Conservation (phyloP, 2,329 filamentous ascomycete genomes). For the Cadophora malorum region DNA sequence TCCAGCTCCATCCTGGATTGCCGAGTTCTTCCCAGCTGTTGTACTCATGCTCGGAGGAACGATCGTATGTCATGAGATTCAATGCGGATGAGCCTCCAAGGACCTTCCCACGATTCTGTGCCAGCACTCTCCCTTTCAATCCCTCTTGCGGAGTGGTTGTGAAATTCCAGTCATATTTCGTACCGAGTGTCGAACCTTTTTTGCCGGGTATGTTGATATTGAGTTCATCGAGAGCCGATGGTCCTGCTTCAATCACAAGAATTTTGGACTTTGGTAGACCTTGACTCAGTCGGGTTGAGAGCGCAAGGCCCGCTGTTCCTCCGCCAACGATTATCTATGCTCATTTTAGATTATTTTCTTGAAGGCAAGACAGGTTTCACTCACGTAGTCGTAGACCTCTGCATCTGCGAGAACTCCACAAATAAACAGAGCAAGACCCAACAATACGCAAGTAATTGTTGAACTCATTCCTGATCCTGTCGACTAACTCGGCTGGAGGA, state of each 20-base stretch:
- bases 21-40: constrained; percentile 51
- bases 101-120: constrained; percentile 43
- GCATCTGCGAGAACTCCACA: not conserved
- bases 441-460: not conserved
- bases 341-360: not conserved
- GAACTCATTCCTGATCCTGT: not conserved
- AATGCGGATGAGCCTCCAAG: constrained; percentile 49
- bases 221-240: constrained; percentile 45
- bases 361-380: not conserved
- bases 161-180: constrained; percentile 52
- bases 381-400: constrained; percentile 15
- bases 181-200: constrained; percentile 44
- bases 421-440: not conserved
- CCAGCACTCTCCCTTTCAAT: constrained; percentile 35
- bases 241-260: constrained; percentile 41
- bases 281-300: constrained; percentile 51
- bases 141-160: constrained; percentile 47
- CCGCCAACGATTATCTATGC: constrained; percentile 50
- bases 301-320: constrained; percentile 52
- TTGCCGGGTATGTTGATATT: constrained; percentile 49
- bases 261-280: constrained; percentile 47
- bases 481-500: not conserved
- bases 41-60: constrained; percentile 40
- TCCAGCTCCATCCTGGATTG: constrained; percentile 52
- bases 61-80: constrained; percentile 40